These are phyloP conservation scores for Paraphaeosphaeria minitans DNA, from an alignment of 2,329 filamentous ascomycete species.

Conservation along the genomic window DNA sequence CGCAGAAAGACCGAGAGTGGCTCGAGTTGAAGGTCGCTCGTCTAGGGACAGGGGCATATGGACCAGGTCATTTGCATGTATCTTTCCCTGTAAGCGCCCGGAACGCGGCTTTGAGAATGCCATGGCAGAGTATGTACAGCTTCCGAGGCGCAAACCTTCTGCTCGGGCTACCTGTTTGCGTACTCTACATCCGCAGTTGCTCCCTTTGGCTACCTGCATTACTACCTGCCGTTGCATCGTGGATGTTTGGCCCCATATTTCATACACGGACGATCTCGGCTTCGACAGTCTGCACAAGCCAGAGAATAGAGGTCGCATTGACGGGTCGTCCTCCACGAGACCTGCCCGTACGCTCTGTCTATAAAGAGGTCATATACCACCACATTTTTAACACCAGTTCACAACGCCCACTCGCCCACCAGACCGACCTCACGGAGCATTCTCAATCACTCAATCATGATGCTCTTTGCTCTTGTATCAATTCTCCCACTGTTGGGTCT, in stretches of 20 bases:
- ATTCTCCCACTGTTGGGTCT: conserved; percentile 27
- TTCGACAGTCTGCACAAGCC: background rate
- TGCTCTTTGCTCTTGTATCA: conserved; percentile 27
- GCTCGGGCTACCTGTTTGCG: conserved; percentile 11
- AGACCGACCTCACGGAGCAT: background rate
- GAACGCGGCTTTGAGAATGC: conserved; percentile 14
- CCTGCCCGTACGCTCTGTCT: conserved; percentile 9
- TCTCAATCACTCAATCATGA: conserved; percentile 24
- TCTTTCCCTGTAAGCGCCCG: conserved; percentile 14
- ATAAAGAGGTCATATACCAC: conserved; percentile 26
- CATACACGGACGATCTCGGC: conserved; percentile 9
- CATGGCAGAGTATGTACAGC: conserved; percentile 10
- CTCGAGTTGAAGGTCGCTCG: conserved; percentile 10
- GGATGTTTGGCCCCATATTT: conserved; percentile 15
- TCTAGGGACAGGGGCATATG: conserved; percentile 14
- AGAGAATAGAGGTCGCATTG: conserved; percentile 11
- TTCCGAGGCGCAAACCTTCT: conserved; percentile 20
- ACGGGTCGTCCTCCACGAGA: conserved; percentile 6
- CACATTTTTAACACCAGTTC: conserved; percentile 15
- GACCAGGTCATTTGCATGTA: conserved; percentile 22
- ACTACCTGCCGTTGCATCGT: conserved; percentile 37
- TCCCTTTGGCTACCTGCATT: conserved; percentile 19
- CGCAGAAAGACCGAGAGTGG: conserved; percentile 7
- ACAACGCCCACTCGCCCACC: background rate
- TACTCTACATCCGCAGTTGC: conserved; percentile 10